These are phyloP conservation scores for Pichia heedii DNA, from an alignment of 805 yeast genomes.

Conservation along the genomic window DNA sequence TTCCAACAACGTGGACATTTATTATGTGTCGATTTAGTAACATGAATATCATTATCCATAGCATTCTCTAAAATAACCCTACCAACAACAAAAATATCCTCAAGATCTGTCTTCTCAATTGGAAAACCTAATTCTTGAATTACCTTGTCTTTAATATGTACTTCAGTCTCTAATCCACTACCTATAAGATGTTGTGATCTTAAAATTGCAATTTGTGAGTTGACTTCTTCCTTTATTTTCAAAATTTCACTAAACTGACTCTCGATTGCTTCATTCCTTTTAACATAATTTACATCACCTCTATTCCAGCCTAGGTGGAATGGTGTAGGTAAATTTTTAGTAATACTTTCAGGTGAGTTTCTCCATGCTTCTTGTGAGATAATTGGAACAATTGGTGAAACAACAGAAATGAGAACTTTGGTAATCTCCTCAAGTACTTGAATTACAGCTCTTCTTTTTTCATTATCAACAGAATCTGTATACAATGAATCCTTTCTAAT, in stretches of 20 bases:
- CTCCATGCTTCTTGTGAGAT: conserved; percentile 87
- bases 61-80: conserved; percentile 31
- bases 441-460: conserved; percentile 49
- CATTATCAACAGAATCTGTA: conserved; percentile 45
- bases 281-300: background rate
- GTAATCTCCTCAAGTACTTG: conserved; percentile 57
- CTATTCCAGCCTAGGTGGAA: conserved; percentile 37
- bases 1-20: conserved; percentile 98
- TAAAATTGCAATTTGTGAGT: conserved; percentile 45
- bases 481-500: conserved; percentile 78
- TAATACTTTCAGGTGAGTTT: conserved; percentile 31
- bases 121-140: conserved; percentile 12
- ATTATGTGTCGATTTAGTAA: conserved; percentile 25
- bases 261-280: conserved; percentile 27
- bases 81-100: conserved; percentile 59
- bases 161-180: conserved; percentile 51
- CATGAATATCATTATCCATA: conserved; percentile 15
- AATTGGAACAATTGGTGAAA: conserved; percentile 78
- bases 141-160: conserved; percentile 27
- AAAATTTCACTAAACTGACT: conserved; percentile 39
- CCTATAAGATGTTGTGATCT: conserved; percentile 39
- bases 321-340: conserved; percentile 30
- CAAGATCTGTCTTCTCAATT: conserved; percentile 35
- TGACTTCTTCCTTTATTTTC: conserved; percentile 39
- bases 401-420: conserved; percentile 49